Conservation (phyloP, 257 asterid species). For the Salvia splendens region DNA sequence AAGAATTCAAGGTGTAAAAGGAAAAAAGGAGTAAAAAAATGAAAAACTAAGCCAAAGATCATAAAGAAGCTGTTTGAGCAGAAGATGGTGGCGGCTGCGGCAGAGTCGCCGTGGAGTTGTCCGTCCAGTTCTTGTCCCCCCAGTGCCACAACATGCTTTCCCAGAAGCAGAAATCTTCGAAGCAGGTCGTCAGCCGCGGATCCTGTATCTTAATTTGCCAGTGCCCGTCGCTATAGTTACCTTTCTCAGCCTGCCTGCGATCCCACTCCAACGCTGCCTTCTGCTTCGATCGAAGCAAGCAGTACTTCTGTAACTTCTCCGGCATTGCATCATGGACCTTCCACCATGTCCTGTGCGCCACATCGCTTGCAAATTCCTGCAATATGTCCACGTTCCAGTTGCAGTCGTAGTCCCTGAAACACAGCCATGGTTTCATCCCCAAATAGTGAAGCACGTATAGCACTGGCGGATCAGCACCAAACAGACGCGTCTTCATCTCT, state of each 20-base stretch:
- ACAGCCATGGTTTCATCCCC: slow-evolving; percentile 86
- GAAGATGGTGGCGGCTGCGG: slow-evolving; percentile 49
- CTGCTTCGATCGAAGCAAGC: slow-evolving; percentile 82
- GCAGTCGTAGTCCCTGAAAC: slow-evolving; percentile 90
- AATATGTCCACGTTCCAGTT: slow-evolving; percentile 76
- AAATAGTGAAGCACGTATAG: slow-evolving; percentile 80
- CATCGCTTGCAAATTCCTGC: slow-evolving; percentile 80
- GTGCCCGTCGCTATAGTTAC: slow-evolving; percentile 74
- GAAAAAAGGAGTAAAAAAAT: not conserved
- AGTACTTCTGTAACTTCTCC: slow-evolving; percentile 70
- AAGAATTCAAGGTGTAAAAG: not conserved
- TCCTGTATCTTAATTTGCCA: slow-evolving; percentile 71
- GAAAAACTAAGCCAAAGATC: slow-evolving; percentile 2
- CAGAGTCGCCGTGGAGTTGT: slow-evolving; percentile 49
- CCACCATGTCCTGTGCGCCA: slow-evolving; percentile 90
- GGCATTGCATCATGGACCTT: slow-evolving; percentile 94
- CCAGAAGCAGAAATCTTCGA: slow-evolving; percentile 84
- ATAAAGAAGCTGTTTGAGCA: slow-evolving; percentile 41
- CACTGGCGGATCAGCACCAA: slow-evolving; percentile 79
- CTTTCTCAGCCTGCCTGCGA: slow-evolving; percentile 76
- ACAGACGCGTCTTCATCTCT: slow-evolving; percentile 59
- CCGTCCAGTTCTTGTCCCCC: slow-evolving; percentile 90
- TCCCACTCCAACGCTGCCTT: slow-evolving; percentile 92
- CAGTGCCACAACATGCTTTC: slow-evolving; percentile 95
- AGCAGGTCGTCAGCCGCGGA: slow-evolving; percentile 58